Evolutionary conservation across 164 flowering plant genomes (phyloP).

Genomic region (Hamamelis virginiana): DNA sequence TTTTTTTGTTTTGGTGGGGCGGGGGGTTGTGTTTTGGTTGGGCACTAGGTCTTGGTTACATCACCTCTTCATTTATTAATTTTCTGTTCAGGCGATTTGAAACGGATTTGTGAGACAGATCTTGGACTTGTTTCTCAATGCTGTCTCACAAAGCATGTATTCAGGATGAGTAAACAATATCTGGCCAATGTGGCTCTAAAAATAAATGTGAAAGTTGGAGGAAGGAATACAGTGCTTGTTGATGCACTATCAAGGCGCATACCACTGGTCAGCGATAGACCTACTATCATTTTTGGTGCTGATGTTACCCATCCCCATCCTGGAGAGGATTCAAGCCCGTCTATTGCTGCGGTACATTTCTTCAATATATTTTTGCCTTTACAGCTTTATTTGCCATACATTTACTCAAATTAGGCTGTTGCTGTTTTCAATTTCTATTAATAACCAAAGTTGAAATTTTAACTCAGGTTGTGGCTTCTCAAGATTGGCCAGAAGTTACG

Average conservation of each 20-base stretch:
- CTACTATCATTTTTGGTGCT: conserved; percentile 97
- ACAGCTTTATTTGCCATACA: background rate
- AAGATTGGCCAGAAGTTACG: conserved; percentile 84
- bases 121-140: conserved; percentile 93
- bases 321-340: conserved; percentile 96
- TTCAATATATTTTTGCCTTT: background rate
- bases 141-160: conserved; percentile 81
- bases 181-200: conserved; percentile 88
- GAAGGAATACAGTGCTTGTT: conserved; percentile 84
- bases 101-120: conserved; percentile 92
- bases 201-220: conserved; percentile 96
- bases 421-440: background rate
- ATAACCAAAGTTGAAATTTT: background rate
- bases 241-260: conserved; percentile 91
- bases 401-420: no score
- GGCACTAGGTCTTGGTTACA: background rate
- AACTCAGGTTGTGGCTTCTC: conserved; percentile 75
- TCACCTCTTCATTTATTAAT: background rate
- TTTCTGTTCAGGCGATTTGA: conserved; percentile 61
- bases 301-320: conserved; percentile 99
- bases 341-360: conserved; percentile 85
- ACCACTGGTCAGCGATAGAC: conserved; percentile 80
- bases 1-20: background rate
- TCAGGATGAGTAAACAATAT: conserved; percentile 72
- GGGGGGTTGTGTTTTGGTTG: no score